Conservation (phyloP, 1,139 yeast species). For the Yamadazyma atlantica region DNA sequence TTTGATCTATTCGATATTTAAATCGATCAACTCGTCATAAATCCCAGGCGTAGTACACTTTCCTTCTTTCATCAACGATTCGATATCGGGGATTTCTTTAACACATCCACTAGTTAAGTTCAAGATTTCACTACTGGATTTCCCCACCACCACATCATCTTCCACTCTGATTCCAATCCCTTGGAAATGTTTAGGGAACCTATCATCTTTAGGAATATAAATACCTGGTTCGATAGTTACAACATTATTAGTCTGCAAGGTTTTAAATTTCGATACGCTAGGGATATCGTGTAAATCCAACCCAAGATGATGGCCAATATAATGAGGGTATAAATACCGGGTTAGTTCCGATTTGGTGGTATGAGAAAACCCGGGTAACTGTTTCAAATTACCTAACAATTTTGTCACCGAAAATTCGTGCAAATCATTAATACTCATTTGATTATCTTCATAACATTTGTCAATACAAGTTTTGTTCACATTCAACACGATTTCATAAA, state of each 20-base stretch:
- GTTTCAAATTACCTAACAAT: slow-evolving; percentile 63
- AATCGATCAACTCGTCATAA: slow-evolving; percentile 47
- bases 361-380: slow-evolving; percentile 62
- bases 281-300: slow-evolving; percentile 90
- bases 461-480: slow-evolving; percentile 81
- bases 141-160: slow-evolving; percentile 83
- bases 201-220: slow-evolving; percentile 68
- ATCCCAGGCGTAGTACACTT: slow-evolving; percentile 47
- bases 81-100: slow-evolving; percentile 82
- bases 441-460: slow-evolving; percentile 53
- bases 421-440: slow-evolving; percentile 66
- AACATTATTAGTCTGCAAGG: slow-evolving; percentile 63
- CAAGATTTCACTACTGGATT: slow-evolving; percentile 50
- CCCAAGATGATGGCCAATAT: slow-evolving; percentile 94
- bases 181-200: slow-evolving; percentile 77
- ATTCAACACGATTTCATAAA: slow-evolving; percentile 83
- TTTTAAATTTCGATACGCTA: slow-evolving; percentile 50
- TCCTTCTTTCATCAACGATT: slow-evolving; percentile 58
- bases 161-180: slow-evolving; percentile 95
- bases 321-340: slow-evolving; percentile 78
- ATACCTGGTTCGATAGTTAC: slow-evolving; percentile 94
- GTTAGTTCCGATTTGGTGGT: slow-evolving; percentile 53
- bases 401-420: slow-evolving; percentile 66
- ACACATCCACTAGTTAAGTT: slow-evolving; percentile 76
- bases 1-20: slow-evolving; percentile 30